A percentile compares a stretch with the other conserved stretches of the same genome.
phyloP scores from a whole-genome alignment of 129 eudicot species.

The Erigeron canadensis region DNA sequence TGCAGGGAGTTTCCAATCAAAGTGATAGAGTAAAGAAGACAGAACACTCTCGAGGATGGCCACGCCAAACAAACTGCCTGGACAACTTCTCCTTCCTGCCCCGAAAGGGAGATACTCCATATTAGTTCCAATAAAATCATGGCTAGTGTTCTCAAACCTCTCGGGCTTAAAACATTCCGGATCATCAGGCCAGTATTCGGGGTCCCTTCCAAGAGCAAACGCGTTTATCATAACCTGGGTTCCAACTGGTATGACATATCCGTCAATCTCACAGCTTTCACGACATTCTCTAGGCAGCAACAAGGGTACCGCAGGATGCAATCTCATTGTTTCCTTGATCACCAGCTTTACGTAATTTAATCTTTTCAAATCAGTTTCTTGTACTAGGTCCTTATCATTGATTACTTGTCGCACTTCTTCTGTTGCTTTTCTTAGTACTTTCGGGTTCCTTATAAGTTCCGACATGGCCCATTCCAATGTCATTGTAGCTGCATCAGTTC shows the following conservation, averaged over 20 bases:
- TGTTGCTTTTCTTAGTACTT: conserved; percentile 12
- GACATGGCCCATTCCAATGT: conserved; percentile 12
- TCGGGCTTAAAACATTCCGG: not conserved
- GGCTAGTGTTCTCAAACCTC: not conserved
- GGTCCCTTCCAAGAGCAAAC: conserved; percentile 28
- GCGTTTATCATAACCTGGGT: conserved; percentile 21
- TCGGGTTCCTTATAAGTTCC: conserved; percentile 6
- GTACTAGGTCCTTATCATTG: conserved; percentile 15
- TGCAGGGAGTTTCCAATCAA: not conserved
- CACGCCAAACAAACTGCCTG: conserved; percentile 16
- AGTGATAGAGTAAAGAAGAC: conserved; percentile 9
- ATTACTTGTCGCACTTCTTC: conserved; percentile 32
- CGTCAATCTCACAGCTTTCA: conserved; percentile 15
- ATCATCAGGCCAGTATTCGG: conserved; percentile 13
- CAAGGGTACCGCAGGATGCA: conserved; percentile 25
- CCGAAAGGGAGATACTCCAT: conserved; percentile 21
- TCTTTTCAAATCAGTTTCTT: conserved; percentile 25
- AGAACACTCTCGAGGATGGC: conserved; percentile 28
- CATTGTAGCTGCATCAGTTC: conserved; percentile 21
- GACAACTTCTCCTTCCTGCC: conserved; percentile 28
- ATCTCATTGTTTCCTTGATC: conserved; percentile 38
- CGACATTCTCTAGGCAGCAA: conserved; percentile 22
- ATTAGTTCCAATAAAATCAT: not conserved
- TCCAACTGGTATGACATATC: conserved; percentile 11
- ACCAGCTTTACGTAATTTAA: conserved; percentile 34